Percentiles rank a stretch among this genome's conserved stretches.
Conservation (phyloP, 352 stramenopile species). For the Phytophthora aleatoria region DNA sequence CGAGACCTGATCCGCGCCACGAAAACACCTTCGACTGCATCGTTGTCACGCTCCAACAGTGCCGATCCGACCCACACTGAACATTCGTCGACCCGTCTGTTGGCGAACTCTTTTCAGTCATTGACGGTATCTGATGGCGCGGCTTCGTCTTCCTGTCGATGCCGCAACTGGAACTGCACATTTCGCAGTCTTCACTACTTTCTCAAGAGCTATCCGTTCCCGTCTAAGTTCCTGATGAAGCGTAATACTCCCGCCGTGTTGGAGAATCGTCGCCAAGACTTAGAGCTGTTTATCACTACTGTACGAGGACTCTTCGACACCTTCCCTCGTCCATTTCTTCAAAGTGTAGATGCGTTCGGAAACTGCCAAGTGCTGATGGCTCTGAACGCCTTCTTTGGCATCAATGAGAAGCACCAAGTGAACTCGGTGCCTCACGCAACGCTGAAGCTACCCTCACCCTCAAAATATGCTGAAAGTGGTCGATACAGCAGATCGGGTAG, state of each 20-base stretch:
- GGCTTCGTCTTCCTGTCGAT: conserved; percentile 37
- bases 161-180: conserved; percentile 53
- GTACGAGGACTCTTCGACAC: conserved; percentile 56
- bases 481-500: conserved; percentile 19
- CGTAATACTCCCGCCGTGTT: conserved; percentile 38
- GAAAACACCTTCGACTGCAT: conserved; percentile 33
- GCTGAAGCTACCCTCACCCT: conserved; percentile 13
- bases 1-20: conserved; percentile 53
- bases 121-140: conserved; percentile 6
- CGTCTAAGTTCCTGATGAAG: conserved; percentile 57
- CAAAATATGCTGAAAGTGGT: conserved; percentile 4
- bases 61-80: neutral
- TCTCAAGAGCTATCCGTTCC: conserved; percentile 60
- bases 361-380: conserved; percentile 51
- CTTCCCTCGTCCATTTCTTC: conserved; percentile 53
- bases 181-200: conserved; percentile 55
- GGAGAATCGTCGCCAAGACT: conserved; percentile 43
- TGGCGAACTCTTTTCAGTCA: conserved; percentile 27
- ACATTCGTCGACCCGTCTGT: conserved; percentile 6
- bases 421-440: conserved; percentile 12
- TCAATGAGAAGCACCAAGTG: conserved; percentile 36
- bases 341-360: conserved; percentile 41
- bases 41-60: conserved; percentile 22
- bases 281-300: conserved; percentile 59
- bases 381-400: conserved; percentile 51